Conservation (phyloP, 176 grass and related monocot genomes). For the Musa schizocarpa region DNA sequence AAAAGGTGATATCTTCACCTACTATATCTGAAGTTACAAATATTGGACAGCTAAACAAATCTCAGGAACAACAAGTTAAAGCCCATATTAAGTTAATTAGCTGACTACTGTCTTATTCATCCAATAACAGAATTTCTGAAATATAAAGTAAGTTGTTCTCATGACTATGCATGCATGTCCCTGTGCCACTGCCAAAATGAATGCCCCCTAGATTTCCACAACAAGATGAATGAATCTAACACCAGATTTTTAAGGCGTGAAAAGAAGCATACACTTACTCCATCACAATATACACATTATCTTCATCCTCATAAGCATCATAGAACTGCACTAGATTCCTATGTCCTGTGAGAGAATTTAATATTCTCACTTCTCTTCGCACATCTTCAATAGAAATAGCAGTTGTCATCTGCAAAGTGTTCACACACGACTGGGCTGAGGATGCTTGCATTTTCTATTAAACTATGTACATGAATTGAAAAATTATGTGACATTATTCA, state of each 20-base stretch:
- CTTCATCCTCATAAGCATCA: slow-evolving; percentile 94
- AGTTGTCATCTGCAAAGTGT: slow-evolving; percentile 84
- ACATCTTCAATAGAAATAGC: slow-evolving; percentile 98
- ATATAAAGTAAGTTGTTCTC: not conserved
- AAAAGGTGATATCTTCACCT: not conserved
- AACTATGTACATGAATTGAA: not conserved
- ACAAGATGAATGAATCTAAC: not conserved
- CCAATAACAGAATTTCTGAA: not conserved
- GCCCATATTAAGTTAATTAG: not conserved
- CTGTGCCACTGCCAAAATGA: not conserved
- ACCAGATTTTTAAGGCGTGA: not conserved
- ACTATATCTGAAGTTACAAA: not conserved
- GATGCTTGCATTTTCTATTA: not conserved
- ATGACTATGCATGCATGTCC: not conserved
- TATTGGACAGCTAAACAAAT: not conserved
- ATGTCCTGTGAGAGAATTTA: slow-evolving; percentile 87
- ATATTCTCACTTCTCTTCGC: slow-evolving; percentile 95
- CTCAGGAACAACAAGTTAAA: not conserved
- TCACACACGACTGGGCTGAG: not conserved
- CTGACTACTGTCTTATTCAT: not conserved
- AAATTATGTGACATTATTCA: not conserved
- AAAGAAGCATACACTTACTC: slow-evolving; percentile 52
- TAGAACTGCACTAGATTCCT: slow-evolving; percentile 95
- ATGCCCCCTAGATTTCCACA: not conserved
- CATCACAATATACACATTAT: slow-evolving; percentile 98